These are phyloP conservation scores for Penicillium cinerascens DNA, from an alignment of 495 filamentous ascomycete genomes.

Conservation along the genomic window DNA sequence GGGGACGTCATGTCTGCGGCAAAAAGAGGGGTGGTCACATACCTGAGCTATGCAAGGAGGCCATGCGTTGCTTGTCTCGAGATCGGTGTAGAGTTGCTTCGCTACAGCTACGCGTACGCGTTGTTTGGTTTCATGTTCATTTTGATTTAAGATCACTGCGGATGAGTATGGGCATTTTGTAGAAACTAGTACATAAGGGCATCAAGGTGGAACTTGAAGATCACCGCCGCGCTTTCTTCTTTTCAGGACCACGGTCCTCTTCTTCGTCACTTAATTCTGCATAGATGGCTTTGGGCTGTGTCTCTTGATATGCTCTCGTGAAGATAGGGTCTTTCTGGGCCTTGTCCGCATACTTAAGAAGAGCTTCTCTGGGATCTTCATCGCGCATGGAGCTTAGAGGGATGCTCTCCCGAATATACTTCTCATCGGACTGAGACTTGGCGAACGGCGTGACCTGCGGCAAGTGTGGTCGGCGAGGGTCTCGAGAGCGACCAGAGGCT, in stretches of 20 bases:
- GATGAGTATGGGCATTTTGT: conserved; percentile 11
- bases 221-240: conserved; percentile 59
- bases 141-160: conserved; percentile 21
- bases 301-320: conserved; percentile 87
- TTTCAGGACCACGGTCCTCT: conserved; percentile 57
- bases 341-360: conserved; percentile 92
- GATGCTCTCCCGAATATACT: conserved; percentile 81
- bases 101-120: background rate
- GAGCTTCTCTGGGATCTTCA: conserved; percentile 91
- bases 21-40: conserved; percentile 15
- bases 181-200: background rate
- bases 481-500: conserved; percentile 72
- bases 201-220: background rate
- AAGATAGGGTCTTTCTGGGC: conserved; percentile 92
- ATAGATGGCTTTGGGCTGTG: conserved; percentile 91
- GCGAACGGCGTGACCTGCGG: conserved; percentile 87
- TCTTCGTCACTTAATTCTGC: conserved; percentile 91
- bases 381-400: conserved; percentile 93
- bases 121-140: background rate
- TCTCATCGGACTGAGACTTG: conserved; percentile 85
- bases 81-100: background rate
- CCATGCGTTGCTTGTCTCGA: conserved; percentile 6
- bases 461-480: conserved; percentile 76
- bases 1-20: conserved; percentile 22
- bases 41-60: conserved; percentile 15